A percentile compares a stretch with the other conserved stretches of the same genome.
phyloP scores from a whole-genome alignment of 495 filamentous ascomycete genomes.

The Lepidopterella palustris region DNA sequence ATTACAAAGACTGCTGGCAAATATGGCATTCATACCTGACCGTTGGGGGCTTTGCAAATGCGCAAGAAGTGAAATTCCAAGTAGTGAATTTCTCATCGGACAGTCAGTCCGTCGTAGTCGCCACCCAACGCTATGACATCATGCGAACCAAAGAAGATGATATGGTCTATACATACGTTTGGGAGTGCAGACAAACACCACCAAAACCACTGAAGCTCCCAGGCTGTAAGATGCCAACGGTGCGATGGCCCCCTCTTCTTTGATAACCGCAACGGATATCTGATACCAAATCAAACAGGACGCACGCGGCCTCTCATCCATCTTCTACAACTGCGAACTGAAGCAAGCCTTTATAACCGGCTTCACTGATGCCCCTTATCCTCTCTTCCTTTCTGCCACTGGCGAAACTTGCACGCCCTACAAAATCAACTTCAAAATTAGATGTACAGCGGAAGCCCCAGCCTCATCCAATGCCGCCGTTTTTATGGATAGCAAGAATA shows the following conservation, averaged over 20 bases:
- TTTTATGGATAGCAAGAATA: conserved; percentile 1
- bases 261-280: not conserved
- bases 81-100: not conserved
- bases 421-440: conserved; percentile 4
- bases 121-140: not conserved
- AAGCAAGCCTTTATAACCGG: not conserved
- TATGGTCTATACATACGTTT: not conserved
- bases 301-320: not conserved
- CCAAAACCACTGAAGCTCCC: not conserved
- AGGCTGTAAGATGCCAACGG: conserved; percentile 4
- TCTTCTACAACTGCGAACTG: not conserved
- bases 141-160: not conserved
- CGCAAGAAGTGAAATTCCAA: not conserved
- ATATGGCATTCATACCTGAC: not conserved
- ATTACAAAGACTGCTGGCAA: not conserved
- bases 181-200: not conserved
- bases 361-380: conserved; percentile 1
- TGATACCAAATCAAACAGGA: not conserved
- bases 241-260: not conserved
- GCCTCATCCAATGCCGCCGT: not conserved
- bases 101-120: not conserved
- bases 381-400: not conserved
- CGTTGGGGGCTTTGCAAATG: not conserved
- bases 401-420: not conserved
- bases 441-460: not conserved